Evolutionary conservation across 2,329 filamentous ascomycete genomes (phyloP).

Genomic region (Neospermospora avenae): DNA sequence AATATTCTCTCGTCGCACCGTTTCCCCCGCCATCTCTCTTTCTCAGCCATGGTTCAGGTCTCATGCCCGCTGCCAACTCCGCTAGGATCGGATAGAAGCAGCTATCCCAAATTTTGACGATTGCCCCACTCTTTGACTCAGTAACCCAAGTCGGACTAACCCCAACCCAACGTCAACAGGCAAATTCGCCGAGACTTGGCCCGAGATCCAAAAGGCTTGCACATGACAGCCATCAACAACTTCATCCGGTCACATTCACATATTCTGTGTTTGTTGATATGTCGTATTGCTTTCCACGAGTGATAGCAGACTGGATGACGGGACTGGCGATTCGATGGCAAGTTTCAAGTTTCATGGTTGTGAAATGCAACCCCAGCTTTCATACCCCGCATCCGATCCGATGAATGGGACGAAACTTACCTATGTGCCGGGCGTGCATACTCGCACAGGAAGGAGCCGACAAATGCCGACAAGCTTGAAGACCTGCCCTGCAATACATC

Average conservation of each 20-base stretch:
- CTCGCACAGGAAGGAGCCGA: not conserved
- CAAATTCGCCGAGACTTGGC: slow-evolving; percentile 1
- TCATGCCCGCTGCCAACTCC: not conserved
- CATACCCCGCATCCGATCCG: not conserved
- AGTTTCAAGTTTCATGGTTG: not conserved
- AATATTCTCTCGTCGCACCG: not conserved
- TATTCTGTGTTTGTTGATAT: not conserved
- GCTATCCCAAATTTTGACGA: not conserved
- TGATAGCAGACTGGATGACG: not conserved
- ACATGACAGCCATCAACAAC: not conserved
- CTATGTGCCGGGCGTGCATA: not conserved
- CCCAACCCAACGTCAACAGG: not conserved
- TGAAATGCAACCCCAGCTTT: not conserved
- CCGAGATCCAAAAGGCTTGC: not conserved
- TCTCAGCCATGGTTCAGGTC: not conserved
- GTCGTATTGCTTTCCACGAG: not conserved
- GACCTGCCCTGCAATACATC: not conserved
- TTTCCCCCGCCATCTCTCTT: not conserved
- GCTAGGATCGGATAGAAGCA: not conserved
- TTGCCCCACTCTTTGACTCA: not conserved
- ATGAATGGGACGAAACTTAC: not conserved
- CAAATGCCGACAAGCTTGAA: not conserved
- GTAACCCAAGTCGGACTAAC: not conserved
- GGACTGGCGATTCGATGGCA: not conserved
- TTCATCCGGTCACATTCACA: not conserved